Conservation (phyloP, 331 rosid species). For the Quercus lobata region DNA sequence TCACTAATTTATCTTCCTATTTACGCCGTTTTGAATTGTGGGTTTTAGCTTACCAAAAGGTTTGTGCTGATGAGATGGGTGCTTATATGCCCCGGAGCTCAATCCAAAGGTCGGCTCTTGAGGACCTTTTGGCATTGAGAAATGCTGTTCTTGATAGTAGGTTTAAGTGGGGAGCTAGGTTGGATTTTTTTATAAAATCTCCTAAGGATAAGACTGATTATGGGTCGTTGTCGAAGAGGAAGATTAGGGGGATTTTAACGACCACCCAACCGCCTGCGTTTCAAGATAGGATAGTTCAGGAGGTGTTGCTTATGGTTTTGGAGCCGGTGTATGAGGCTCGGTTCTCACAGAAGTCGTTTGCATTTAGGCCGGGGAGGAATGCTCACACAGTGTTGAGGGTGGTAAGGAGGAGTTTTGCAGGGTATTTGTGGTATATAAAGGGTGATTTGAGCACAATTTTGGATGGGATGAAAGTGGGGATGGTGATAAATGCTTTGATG, state of each 20-base stretch:
- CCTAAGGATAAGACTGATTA: slow-evolving; percentile 73
- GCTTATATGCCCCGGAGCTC: slow-evolving; percentile 66
- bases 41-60: slow-evolving; percentile 89
- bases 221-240: slow-evolving; percentile 71
- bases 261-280: slow-evolving; percentile 69
- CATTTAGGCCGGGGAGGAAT: slow-evolving; percentile 75
- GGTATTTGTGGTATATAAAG: slow-evolving; percentile 84
- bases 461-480: slow-evolving; percentile 76
- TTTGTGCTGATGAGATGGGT: slow-evolving; percentile 77
- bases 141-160: slow-evolving; percentile 75
- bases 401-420: slow-evolving; percentile 60
- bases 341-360: slow-evolving; percentile 61
- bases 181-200: slow-evolving; percentile 65
- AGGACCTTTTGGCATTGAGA: slow-evolving; percentile 71
- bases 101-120: slow-evolving; percentile 49
- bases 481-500: slow-evolving; percentile 74
- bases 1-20: slow-evolving; percentile 56
- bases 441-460: slow-evolving; percentile 78
- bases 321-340: slow-evolving; percentile 83
- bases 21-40: slow-evolving; percentile 79
- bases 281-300: slow-evolving; percentile 84
- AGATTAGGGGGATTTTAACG: slow-evolving; percentile 62
- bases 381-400: slow-evolving; percentile 50
- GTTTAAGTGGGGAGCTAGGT: slow-evolving; percentile 83
- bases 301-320: slow-evolving; percentile 66